These are phyloP conservation scores for Tuber brumale DNA, from an alignment of 495 filamentous ascomycete genomes.

Conservation along the genomic window DNA sequence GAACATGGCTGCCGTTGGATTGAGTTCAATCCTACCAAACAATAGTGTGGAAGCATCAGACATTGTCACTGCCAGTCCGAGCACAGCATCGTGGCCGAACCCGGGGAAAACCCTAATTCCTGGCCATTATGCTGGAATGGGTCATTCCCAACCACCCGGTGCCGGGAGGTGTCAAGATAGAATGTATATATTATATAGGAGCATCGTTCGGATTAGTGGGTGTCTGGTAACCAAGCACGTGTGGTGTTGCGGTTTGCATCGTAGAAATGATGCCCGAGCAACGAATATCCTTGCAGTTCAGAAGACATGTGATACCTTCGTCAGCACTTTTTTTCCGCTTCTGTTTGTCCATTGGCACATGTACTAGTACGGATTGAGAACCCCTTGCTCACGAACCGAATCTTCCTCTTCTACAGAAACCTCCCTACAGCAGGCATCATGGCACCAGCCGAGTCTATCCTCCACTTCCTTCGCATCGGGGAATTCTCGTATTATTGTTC, in stretches of 20 bases:
- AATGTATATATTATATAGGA: background rate
- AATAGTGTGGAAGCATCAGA: background rate
- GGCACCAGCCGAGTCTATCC: background rate
- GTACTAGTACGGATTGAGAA: background rate
- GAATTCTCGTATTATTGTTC: background rate
- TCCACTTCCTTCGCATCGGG: background rate
- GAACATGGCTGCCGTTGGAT: background rate
- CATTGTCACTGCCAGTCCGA: background rate
- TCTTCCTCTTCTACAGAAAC: background rate
- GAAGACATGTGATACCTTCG: background rate
- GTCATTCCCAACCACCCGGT: background rate
- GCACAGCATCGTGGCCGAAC: background rate
- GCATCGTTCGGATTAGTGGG: background rate
- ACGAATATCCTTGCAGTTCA: background rate
- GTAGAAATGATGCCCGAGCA: background rate
- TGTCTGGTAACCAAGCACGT: background rate
- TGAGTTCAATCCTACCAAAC: background rate
- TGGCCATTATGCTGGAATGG: background rate
- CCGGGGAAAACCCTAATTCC: background rate
- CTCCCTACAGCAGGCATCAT: background rate
- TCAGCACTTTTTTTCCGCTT: background rate
- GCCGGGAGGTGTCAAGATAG: background rate
- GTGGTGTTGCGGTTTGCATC: background rate
- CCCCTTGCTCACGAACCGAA: background rate
- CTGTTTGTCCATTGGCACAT: background rate